These are phyloP conservation scores for Neurospora sp. DNA, from an alignment of 2,329 filamentous ascomycete genomes.

Conservation along the genomic window DNA sequence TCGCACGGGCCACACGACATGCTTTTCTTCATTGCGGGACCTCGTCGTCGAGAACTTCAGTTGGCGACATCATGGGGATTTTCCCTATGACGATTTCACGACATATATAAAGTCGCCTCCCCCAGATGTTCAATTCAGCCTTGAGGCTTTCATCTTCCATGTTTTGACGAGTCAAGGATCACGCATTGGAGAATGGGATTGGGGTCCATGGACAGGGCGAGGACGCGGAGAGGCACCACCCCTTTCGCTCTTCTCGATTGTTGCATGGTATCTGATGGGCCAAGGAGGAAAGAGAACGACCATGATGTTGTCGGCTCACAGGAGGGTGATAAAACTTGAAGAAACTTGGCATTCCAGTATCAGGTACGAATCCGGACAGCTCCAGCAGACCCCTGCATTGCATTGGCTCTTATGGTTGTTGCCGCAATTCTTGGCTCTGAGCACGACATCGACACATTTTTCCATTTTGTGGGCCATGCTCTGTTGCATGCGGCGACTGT, in stretches of 20 bases:
- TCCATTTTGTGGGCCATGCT: conserved; percentile 2
- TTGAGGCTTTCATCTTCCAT: background rate
- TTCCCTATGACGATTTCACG: background rate
- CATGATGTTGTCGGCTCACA: background rate
- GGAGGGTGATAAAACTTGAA: background rate
- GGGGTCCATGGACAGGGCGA: background rate
- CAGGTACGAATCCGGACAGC: background rate
- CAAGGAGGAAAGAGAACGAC: background rate
- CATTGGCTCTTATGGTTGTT: background rate
- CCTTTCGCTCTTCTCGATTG: background rate
- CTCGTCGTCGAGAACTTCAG: background rate
- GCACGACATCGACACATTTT: conserved; percentile 18
- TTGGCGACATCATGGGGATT: background rate
- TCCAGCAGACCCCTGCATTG: background rate
- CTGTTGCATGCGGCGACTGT: conserved; percentile 1
- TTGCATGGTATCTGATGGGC: background rate
- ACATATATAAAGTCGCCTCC: background rate
- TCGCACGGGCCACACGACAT: background rate
- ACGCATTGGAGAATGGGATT: background rate
- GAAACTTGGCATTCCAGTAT: background rate
- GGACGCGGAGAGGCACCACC: background rate
- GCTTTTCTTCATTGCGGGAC: background rate
- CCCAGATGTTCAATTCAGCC: background rate
- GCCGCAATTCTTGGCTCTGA: conserved; percentile 18
- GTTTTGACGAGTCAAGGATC: background rate